Conservation (phyloP, 2,329 filamentous ascomycete species). For the Conoideocrella luteorostrata region DNA sequence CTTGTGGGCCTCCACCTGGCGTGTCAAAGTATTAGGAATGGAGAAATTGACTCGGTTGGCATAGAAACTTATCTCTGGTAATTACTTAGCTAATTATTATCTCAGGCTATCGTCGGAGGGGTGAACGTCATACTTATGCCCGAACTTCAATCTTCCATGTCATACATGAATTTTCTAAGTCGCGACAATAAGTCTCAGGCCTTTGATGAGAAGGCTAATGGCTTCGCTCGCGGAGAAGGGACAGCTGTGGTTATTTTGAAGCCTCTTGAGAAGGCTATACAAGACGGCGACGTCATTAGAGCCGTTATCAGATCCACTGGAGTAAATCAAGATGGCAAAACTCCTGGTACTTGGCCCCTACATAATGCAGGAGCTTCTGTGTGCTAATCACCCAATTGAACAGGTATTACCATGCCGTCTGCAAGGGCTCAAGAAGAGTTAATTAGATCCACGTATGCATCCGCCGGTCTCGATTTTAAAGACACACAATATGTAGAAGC, state of each 20-base stretch:
- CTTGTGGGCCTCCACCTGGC: constrained; percentile 25
- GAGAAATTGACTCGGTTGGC: constrained; percentile 3
- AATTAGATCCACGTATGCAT: constrained; percentile 2
- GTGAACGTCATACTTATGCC: too few relatives aligned
- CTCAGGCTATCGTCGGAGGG: too few relatives aligned
- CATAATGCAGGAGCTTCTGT: too few relatives aligned
- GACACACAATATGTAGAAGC: constrained; percentile 30
- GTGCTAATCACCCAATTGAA: too few relatives aligned
- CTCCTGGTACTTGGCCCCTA: too few relatives aligned
- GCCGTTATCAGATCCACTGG: constrained; percentile 2
- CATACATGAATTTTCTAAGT: constrained; percentile 10
- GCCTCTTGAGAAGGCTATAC: constrained; percentile 32
- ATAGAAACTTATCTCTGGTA: constrained; percentile 12
- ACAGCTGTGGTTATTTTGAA: constrained; percentile 35
- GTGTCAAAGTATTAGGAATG: constrained; percentile 10
- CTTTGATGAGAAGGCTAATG: constrained; percentile 30
- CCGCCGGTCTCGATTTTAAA: constrained; percentile 14
- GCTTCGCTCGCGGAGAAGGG: constrained; percentile 41
- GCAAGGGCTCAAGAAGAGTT: constrained; percentile 11
- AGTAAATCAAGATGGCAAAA: constrained; percentile 1
- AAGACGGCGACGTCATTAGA: constrained; percentile 31
- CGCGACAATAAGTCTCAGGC: constrained; percentile 20
- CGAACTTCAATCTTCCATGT: too few relatives aligned
- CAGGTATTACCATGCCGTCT: constrained; percentile 1
- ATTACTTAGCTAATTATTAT: too few relatives aligned